A percentile compares a stretch with the other conserved stretches of the same genome.
Conservation (phyloP, 805 yeast species). For the Priceomyces melissophilus region DNA sequence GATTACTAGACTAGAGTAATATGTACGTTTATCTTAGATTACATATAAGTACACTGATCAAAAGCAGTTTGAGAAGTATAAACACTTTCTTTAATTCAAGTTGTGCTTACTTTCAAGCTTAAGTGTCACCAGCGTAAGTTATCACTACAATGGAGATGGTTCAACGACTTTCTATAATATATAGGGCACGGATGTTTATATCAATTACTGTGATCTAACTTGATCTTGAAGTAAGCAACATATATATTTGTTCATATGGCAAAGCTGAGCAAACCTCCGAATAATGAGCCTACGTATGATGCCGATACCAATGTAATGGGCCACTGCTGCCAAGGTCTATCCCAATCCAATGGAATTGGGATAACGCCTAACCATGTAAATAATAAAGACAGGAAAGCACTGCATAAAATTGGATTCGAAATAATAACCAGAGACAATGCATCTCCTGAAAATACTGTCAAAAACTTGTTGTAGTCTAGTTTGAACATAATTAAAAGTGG, state of each 20-base stretch:
- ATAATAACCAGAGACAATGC: constrained; percentile 19
- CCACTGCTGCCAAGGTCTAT: constrained; percentile 95
- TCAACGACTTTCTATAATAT: no score
- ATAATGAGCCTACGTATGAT: constrained; percentile 65
- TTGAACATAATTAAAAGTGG: constrained; percentile 60
- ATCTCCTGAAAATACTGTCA: constrained; percentile 17
- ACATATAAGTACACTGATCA: background rate
- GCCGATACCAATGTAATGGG: constrained; percentile 86
- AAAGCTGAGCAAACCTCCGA: constrained; percentile 44
- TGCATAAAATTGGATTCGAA: constrained; percentile 24
- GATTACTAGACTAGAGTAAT: no score
- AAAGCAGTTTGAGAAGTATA: no score
- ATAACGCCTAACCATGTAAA: constrained; percentile 93
- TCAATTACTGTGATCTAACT: no score
- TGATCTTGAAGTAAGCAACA: background rate
- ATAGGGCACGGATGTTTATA: no score
- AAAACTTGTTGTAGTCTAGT: constrained; percentile 43
- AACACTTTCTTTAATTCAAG: no score
- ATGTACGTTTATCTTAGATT: background rate
- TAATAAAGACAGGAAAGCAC: constrained; percentile 29
- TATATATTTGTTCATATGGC: constrained; percentile 1
- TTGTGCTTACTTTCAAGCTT: no score
- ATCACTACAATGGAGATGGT: no score
- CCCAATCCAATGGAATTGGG: constrained; percentile 97
- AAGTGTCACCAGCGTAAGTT: no score